phyloP scores from a whole-genome alignment of 2,329 filamentous ascomycete genomes.

The Fusarium papillatum region DNA sequence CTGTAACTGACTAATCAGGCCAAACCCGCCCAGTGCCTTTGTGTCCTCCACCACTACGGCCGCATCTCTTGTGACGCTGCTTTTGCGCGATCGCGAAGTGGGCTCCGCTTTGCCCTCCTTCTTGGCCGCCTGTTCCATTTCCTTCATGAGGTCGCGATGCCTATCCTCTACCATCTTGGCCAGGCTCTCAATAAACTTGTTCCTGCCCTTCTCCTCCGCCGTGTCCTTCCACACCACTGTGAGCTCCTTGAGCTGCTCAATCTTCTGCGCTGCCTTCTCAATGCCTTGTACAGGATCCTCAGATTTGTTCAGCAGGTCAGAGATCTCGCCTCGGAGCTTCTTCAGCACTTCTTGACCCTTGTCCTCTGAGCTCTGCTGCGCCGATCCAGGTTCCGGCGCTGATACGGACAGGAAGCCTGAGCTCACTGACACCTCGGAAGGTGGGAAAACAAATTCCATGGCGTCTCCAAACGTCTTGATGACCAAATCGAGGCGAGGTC shows the following conservation, averaged over 20 bases:
- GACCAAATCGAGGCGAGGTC: constrained; percentile 87
- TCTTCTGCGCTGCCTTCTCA: constrained; percentile 78
- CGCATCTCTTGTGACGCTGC: constrained; percentile 47
- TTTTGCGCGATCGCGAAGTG: constrained; percentile 52
- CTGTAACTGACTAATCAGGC: constrained; percentile 73
- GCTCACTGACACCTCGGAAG: constrained; percentile 85
- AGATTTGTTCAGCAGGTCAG: constrained; percentile 70
- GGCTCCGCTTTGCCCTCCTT: constrained; percentile 50
- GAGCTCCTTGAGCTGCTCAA: constrained; percentile 84
- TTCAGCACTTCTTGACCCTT: constrained; percentile 87
- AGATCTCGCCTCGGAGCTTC: constrained; percentile 79
- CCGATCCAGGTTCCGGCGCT: constrained; percentile 79
- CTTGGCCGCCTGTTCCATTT: constrained; percentile 60
- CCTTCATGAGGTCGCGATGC: constrained; percentile 66
- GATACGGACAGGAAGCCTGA: constrained; percentile 93
- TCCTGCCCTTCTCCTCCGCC: constrained; percentile 89
- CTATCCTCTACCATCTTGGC: constrained; percentile 87
- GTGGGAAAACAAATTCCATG: constrained; percentile 94
- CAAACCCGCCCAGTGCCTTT: constrained; percentile 66
- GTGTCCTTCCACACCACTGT: constrained; percentile 94
- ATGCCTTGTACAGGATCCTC: constrained; percentile 75
- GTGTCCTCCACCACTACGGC: constrained; percentile 53
- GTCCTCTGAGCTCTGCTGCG: constrained; percentile 80
- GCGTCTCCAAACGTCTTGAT: constrained; percentile 94
- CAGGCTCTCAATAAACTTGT: constrained; percentile 85